Evolutionary conservation across 2,329 filamentous ascomycete species (phyloP).

Genomic region (Truncatella angustata): DNA sequence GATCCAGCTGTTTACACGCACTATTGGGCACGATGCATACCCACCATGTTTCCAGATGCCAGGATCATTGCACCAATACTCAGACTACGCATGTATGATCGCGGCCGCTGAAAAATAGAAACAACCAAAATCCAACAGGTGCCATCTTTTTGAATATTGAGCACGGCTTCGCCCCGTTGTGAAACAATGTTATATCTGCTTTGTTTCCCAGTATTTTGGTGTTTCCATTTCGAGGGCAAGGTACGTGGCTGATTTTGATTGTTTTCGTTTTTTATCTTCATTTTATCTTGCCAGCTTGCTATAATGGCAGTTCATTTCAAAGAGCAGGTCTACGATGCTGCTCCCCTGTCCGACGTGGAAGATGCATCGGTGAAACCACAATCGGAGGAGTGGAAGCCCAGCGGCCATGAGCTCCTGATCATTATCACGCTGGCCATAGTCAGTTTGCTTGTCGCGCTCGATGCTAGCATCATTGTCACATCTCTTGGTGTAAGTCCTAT

Average conservation of each 20-base stretch:
- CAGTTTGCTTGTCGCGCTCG: constrained; percentile 8
- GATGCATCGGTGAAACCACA: background rate
- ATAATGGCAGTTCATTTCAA: background rate
- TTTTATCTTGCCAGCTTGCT: background rate
- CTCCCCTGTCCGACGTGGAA: background rate
- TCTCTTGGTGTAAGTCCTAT: constrained; percentile 8
- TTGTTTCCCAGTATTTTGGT: background rate
- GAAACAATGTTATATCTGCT: too few species aligned
- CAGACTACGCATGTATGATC: too few species aligned
- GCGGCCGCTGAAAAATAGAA: too few species aligned
- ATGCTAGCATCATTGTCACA: constrained; percentile 11
- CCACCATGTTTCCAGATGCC: too few species aligned
- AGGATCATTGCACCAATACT: too few species aligned
- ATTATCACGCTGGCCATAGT: constrained; percentile 10
- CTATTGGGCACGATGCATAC: too few species aligned
- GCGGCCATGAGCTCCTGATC: constrained; percentile 10
- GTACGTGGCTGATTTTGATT: background rate
- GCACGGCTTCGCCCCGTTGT: too few species aligned
- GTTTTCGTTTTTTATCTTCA: background rate
- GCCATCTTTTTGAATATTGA: too few species aligned
- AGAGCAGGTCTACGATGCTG: background rate
- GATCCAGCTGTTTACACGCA: too few species aligned
- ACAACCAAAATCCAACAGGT: too few species aligned
- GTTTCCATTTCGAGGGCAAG: background rate
- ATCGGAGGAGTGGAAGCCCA: constrained; percentile 9